These are phyloP conservation scores for Phanerochaete carnosa DNA, from an alignment of 768 basidiomycete species.

Conservation along the genomic window DNA sequence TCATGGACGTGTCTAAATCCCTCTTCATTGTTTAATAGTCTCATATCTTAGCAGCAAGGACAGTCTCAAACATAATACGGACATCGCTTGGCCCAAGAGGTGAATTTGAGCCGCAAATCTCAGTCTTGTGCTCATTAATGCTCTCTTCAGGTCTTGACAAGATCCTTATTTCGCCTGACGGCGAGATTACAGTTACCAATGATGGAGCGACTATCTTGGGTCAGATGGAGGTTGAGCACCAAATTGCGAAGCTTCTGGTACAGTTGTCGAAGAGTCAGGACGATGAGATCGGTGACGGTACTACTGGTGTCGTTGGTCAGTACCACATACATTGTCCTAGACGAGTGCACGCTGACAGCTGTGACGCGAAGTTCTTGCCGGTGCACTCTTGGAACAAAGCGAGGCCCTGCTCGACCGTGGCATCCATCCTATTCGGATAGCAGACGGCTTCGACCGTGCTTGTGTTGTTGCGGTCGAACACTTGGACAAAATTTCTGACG, in stretches of 20 bases:
- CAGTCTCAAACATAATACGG: conserved; percentile 91
- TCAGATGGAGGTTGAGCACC: conserved; percentile 99
- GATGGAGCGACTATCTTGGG: conserved; percentile 98
- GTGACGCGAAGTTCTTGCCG: conserved; percentile 76
- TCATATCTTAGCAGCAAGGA: conserved; percentile 93
- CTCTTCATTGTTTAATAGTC: conserved; percentile 43
- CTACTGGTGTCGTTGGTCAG: conserved; percentile 97
- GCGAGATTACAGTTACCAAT: conserved; percentile 98
- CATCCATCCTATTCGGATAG: conserved; percentile 97
- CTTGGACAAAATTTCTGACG: conserved; percentile 88
- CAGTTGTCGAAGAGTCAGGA: conserved; percentile 97
- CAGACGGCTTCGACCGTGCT: conserved; percentile 96
- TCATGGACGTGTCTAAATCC: conserved; percentile 5
- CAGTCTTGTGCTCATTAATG: not conserved
- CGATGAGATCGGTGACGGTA: conserved; percentile 99
- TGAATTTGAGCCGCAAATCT: conserved; percentile 28
- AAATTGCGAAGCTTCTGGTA: conserved; percentile 96
- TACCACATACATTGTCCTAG: conserved; percentile 13
- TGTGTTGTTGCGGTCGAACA: conserved; percentile 88
- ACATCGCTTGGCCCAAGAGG: conserved; percentile 95
- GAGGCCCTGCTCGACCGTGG: conserved; percentile 97
- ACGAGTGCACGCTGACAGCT: not conserved
- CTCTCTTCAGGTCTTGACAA: conserved; percentile 76
- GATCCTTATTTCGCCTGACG: conserved; percentile 93
- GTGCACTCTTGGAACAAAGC: conserved; percentile 92